Evolutionary conservation across 108 stramenopile genomes (phyloP).

Genomic region (Pseudonitzschia pungens): DNA sequence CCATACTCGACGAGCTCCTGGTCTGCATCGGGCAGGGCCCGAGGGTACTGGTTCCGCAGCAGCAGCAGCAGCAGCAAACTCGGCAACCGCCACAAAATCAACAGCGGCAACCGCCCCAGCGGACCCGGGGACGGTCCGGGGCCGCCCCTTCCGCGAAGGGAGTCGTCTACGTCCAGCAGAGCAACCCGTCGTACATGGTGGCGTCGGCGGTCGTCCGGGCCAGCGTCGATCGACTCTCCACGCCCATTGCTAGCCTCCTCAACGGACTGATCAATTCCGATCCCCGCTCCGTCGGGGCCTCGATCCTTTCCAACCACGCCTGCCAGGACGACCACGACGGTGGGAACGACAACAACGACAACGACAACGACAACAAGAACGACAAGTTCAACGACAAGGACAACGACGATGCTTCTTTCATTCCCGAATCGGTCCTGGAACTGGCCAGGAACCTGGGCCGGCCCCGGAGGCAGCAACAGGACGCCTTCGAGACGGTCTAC

Average conservation of each 20-base stretch:
- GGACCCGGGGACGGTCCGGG: constrained; percentile 5
- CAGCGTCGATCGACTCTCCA: constrained; percentile 60
- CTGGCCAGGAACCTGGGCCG: constrained; percentile 1
- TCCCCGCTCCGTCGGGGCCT: constrained; percentile 43
- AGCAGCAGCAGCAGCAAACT: constrained; percentile 24
- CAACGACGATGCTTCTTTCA: background rate
- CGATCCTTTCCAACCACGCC: constrained; percentile 37
- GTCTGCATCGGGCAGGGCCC: constrained; percentile 67
- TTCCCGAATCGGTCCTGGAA: background rate
- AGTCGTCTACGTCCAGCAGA: constrained; percentile 51
- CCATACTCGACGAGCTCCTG: constrained; percentile 75
- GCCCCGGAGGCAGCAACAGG: constrained; percentile 30
- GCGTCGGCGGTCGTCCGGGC: constrained; percentile 57
- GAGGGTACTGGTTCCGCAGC: constrained; percentile 53
- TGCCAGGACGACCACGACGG: background rate
- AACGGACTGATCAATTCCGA: constrained; percentile 77
- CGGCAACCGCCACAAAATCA: background rate
- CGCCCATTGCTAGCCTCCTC: constrained; percentile 63
- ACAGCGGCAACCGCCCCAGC: constrained; percentile 18
- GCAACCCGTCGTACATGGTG: constrained; percentile 65
- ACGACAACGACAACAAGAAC: no score
- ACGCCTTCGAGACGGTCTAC: constrained; percentile 49
- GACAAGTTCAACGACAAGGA: no score
- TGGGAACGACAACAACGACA: no score
- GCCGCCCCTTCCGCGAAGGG: no score